Evolutionary conservation across 805 yeast genomes (phyloP).

Genomic region (Sporopachydermia lactativora): DNA sequence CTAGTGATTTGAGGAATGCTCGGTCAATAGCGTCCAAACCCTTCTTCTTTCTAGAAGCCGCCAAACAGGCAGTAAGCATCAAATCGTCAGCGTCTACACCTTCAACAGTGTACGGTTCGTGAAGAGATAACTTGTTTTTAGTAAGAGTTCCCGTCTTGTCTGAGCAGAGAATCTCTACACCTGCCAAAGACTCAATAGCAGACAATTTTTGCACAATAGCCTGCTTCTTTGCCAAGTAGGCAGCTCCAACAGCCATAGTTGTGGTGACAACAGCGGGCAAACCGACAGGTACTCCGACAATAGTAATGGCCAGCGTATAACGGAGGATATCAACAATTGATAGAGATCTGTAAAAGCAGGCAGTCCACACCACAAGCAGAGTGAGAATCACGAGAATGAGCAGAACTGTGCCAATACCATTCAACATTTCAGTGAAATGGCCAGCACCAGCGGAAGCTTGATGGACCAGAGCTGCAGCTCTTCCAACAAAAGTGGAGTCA

Average conservation of each 20-base stretch:
- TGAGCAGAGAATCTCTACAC: constrained; percentile 95
- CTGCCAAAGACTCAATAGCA: constrained; percentile 94
- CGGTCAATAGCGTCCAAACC: constrained; percentile 96
- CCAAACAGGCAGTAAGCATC: constrained; percentile 95
- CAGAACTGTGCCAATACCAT: constrained; percentile 92
- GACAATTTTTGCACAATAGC: constrained; percentile 95
- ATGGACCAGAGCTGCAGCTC: constrained; percentile 95
- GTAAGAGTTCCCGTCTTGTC: constrained; percentile 98
- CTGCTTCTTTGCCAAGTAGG: constrained; percentile 92
- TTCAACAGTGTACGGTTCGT: constrained; percentile 95
- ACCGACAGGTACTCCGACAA: constrained; percentile 98
- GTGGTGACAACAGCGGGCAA: constrained; percentile 97
- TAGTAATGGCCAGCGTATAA: constrained; percentile 89
- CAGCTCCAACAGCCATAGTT: constrained; percentile 99
- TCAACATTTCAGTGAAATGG: constrained; percentile 94
- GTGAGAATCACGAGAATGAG: constrained; percentile 81
- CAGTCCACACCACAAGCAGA: constrained; percentile 79
- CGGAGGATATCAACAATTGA: constrained; percentile 78
- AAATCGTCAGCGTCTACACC: constrained; percentile 94
- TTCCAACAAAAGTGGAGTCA: constrained; percentile 91
- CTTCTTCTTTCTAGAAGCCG: constrained; percentile 96
- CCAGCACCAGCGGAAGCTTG: constrained; percentile 87
- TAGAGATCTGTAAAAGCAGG: constrained; percentile 88
- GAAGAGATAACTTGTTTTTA: constrained; percentile 89
- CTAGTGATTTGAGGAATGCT: constrained; percentile 89